Evolutionary conservation across 495 filamentous ascomycete species (phyloP).

Genomic region (Aspergillus taichungensis): DNA sequence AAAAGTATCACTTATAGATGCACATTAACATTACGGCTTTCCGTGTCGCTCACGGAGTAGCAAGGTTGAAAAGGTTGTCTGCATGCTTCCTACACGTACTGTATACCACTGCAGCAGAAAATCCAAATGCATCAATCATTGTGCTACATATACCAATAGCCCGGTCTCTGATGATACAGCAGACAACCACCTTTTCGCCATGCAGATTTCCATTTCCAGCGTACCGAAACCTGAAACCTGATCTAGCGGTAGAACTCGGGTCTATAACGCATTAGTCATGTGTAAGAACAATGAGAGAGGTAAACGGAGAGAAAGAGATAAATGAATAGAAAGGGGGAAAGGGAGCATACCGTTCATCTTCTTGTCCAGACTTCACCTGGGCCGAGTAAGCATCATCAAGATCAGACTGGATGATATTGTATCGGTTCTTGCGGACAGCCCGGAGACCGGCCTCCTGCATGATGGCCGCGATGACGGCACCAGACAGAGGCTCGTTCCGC

Average conservation of each 20-base stretch:
- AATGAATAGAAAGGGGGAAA: no score
- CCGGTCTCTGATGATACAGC: slow-evolving; percentile 33
- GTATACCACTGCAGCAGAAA: background rate
- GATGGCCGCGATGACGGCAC: slow-evolving; percentile 94
- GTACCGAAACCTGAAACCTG: background rate
- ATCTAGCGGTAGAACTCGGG: slow-evolving; percentile 51
- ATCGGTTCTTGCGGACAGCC: slow-evolving; percentile 94
- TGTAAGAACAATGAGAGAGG: background rate
- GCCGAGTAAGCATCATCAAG: slow-evolving; percentile 92
- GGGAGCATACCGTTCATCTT: slow-evolving; percentile 46
- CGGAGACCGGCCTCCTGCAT: slow-evolving; percentile 98
- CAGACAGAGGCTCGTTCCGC: slow-evolving; percentile 88
- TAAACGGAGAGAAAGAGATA: slow-evolving; percentile 2
- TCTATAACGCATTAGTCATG: slow-evolving; percentile 21
- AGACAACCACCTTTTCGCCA: slow-evolving; percentile 20
- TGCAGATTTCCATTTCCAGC: slow-evolving; percentile 12
- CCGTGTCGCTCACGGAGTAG: no score
- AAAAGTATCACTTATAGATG: no score
- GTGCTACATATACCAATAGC: slow-evolving; percentile 19
- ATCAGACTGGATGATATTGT: slow-evolving; percentile 96
- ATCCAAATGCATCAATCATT: slow-evolving; percentile 7
- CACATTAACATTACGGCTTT: no score
- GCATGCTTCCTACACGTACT: no score
- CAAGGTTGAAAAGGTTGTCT: no score
- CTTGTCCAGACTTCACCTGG: slow-evolving; percentile 83